Conservation (phyloP, 108 stramenopile species). For the Conticribra guillardii region DNA sequence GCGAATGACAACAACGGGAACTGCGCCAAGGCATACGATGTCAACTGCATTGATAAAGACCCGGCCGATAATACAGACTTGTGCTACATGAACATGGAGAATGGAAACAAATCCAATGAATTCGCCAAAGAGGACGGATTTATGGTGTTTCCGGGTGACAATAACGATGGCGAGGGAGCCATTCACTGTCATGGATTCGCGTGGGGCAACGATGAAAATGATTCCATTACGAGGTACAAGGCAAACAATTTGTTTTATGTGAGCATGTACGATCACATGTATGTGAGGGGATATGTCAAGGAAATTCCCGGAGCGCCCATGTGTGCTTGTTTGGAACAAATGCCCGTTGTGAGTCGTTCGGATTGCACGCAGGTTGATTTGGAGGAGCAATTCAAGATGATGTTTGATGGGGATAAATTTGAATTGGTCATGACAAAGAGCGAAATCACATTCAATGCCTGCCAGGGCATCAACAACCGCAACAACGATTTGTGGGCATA, state of each 20-base stretch:
- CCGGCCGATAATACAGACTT: slow-evolving; percentile 61
- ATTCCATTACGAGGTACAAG: slow-evolving; percentile 34
- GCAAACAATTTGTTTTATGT: slow-evolving; percentile 61
- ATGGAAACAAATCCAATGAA: slow-evolving; percentile 12
- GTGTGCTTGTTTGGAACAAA: slow-evolving; percentile 47
- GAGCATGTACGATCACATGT: slow-evolving; percentile 65
- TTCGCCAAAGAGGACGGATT: slow-evolving; percentile 9
- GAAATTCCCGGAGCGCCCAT: slow-evolving; percentile 38
- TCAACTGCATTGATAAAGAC: slow-evolving; percentile 53
- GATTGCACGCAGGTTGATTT: slow-evolving; percentile 53
- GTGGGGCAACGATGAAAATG: slow-evolving; percentile 46
- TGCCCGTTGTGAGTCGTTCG: slow-evolving; percentile 41
- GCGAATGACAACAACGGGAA: slow-evolving; percentile 42
- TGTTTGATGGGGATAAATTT: slow-evolving; percentile 39
- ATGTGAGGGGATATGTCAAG: slow-evolving; percentile 43
- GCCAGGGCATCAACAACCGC: slow-evolving; percentile 35
- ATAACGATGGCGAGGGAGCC: slow-evolving; percentile 38
- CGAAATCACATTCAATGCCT: slow-evolving; percentile 45
- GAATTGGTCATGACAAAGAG: slow-evolving; percentile 5
- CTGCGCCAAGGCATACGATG: slow-evolving; percentile 40
- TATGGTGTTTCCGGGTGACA: slow-evolving; percentile 39
- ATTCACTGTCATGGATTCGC: slow-evolving; percentile 67
- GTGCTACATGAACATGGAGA: slow-evolving; percentile 44
- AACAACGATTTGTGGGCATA: slow-evolving; percentile 58
- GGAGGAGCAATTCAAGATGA: slow-evolving; percentile 16